phyloP scores from a whole-genome alignment of 352 stramenopile species.

The Pythium aquatile region DNA sequence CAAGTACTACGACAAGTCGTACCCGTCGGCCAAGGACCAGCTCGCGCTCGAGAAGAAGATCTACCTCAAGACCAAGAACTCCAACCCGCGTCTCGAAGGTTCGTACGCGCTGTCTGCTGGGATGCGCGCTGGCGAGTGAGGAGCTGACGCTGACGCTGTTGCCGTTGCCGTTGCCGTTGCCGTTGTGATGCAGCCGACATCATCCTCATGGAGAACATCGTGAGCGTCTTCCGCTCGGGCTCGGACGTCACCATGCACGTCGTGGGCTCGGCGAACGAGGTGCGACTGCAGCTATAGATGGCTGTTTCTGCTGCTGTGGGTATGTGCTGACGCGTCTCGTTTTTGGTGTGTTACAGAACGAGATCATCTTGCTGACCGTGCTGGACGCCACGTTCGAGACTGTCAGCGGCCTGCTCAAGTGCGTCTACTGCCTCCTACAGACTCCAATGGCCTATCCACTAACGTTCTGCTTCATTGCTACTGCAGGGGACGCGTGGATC shows the following conservation, averaged over 20 bases:
- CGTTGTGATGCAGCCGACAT: conserved; percentile 61
- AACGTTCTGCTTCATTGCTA: neutral
- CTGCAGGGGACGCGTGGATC: conserved; percentile 76
- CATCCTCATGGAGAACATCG: conserved; percentile 89
- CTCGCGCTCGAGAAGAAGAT: conserved; percentile 89
- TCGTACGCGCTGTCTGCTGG: neutral
- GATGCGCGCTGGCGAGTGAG: neutral
- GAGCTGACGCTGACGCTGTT: neutral
- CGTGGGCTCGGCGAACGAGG: conserved; percentile 77
- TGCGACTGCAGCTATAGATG: conserved; percentile 17
- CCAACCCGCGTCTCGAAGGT: conserved; percentile 83
- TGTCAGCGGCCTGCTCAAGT: conserved; percentile 87
- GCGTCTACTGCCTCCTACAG: conserved; percentile 23
- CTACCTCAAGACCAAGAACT: conserved; percentile 90
- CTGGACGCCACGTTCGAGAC: conserved; percentile 85
- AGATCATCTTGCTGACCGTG: conserved; percentile 86
- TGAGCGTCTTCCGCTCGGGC: conserved; percentile 87
- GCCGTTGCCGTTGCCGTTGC: too few species aligned
- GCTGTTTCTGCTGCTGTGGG: neutral
- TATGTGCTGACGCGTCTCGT: neutral
- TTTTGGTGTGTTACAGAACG: conserved; percentile 52
- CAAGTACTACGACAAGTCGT: conserved; percentile 92
- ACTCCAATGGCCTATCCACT: neutral
- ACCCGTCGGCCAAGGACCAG: conserved; percentile 84
- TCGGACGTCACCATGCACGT: conserved; percentile 90